These are phyloP conservation scores for Acanthamoeba quina DNA, from an alignment of 208 protist species.

Conservation along the genomic window DNA sequence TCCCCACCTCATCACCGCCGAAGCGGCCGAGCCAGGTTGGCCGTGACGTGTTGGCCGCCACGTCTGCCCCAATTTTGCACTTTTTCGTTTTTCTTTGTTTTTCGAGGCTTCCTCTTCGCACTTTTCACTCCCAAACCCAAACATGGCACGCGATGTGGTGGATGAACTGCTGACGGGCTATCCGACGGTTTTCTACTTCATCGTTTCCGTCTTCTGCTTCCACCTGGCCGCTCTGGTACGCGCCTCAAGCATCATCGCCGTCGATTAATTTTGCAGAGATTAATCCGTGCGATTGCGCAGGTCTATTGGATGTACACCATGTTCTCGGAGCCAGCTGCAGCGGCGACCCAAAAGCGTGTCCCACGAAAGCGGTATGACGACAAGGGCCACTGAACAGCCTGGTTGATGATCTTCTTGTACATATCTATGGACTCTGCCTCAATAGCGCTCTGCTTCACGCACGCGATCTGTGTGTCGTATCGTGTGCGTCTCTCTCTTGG, in stretches of 20 bases:
- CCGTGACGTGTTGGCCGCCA: too few relatives aligned
- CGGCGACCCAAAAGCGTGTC: background rate
- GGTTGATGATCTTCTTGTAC: background rate
- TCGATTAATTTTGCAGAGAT: background rate
- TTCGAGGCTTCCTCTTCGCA: background rate
- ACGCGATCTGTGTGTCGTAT: too few relatives aligned
- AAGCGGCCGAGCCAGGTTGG: background rate
- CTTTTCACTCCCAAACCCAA: background rate
- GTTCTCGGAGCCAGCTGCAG: background rate
- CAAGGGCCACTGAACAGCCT: background rate
- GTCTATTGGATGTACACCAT: slow-evolving; percentile 45
- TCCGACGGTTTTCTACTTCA: slow-evolving; percentile 18
- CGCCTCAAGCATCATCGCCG: background rate
- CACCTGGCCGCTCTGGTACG: slow-evolving; percentile 5
- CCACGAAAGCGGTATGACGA: background rate
- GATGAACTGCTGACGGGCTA: slow-evolving; percentile 26
- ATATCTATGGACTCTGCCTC: background rate
- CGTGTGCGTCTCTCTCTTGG: too few relatives aligned
- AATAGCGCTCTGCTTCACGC: background rate
- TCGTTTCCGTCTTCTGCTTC: background rate
- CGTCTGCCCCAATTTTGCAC: too few relatives aligned
- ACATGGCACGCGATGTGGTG: slow-evolving; percentile 34
- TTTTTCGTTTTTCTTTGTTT: too few relatives aligned
- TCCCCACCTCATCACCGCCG: background rate
- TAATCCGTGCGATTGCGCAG: background rate